A percentile compares a stretch with the other conserved stretches of the same genome.
Conservation (phyloP, 108 stramenopile genomes). For the Schizochytrium sp. region DNA sequence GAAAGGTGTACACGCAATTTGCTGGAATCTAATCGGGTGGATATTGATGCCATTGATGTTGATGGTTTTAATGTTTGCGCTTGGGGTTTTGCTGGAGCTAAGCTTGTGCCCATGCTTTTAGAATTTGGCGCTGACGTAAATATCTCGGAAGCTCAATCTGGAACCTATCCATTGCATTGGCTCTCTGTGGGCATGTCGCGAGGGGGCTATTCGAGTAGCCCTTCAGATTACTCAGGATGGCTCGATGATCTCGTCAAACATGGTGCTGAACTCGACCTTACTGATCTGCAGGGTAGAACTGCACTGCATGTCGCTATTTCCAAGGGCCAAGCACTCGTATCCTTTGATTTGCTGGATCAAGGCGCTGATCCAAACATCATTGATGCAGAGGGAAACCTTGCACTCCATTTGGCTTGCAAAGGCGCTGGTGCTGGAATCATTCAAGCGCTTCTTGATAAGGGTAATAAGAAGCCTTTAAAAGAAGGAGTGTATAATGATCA, state of each 20-base stretch:
- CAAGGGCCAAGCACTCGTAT: not conserved
- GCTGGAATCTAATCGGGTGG: not conserved
- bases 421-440: not conserved
- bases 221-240: not conserved
- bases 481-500: slow-evolving; percentile 4
- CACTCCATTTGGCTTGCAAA: slow-evolving; percentile 44
- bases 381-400: slow-evolving; percentile 7
- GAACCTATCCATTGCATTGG: slow-evolving; percentile 39
- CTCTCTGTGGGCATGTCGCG: not conserved
- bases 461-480: not conserved
- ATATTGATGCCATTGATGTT: slow-evolving; percentile 19
- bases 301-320: slow-evolving; percentile 10
- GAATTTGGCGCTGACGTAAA: slow-evolving; percentile 5
- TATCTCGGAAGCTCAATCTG: not conserved
- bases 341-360: not conserved
- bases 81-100: slow-evolving; percentile 33
- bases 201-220: not conserved
- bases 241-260: not conserved
- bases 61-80: not conserved
- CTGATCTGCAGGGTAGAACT: not conserved
- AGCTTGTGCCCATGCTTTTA: not conserved
- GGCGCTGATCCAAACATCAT: slow-evolving; percentile 4
- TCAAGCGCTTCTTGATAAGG: not conserved
- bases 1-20: not conserved
- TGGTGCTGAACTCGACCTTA: slow-evolving; percentile 9